A percentile compares a stretch with the other conserved stretches of the same genome.
Evolutionary conservation across 148 eudicot species (phyloP).

Genomic region (Cornus florida): DNA sequence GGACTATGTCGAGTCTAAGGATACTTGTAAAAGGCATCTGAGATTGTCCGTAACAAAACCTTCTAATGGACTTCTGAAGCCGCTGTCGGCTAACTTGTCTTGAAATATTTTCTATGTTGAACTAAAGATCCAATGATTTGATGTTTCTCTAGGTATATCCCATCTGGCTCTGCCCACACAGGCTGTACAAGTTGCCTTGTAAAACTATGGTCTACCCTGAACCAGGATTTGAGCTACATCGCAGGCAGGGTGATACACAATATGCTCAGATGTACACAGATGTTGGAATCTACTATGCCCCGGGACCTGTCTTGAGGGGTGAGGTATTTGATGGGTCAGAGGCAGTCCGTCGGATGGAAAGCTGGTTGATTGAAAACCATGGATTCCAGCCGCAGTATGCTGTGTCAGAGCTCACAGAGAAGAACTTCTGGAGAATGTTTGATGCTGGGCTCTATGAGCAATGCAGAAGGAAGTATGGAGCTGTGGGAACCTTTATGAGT

Average conservation of each 20-base stretch:
- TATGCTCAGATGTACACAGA: constrained; percentile 94
- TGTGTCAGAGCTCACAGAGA: constrained; percentile 74
- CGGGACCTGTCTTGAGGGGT: constrained; percentile 82
- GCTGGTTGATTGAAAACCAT: constrained; percentile 85
- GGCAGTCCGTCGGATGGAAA: constrained; percentile 69
- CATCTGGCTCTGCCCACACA: constrained; percentile 92
- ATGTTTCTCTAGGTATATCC: constrained; percentile 63
- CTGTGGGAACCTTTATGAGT: constrained; percentile 87
- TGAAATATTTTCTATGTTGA: not conserved
- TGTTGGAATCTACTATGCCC: constrained; percentile 85
- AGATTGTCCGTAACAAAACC: constrained; percentile 3
- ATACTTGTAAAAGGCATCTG: not conserved
- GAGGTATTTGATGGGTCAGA: constrained; percentile 81
- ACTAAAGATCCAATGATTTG: not conserved
- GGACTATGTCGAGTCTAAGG: not conserved
- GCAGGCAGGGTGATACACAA: constrained; percentile 72
- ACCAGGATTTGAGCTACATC: constrained; percentile 75
- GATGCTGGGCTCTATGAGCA: constrained; percentile 76
- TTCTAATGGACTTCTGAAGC: not conserved
- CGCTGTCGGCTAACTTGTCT: not conserved
- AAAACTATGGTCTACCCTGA: constrained; percentile 86
- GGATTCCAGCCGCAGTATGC: constrained; percentile 90
- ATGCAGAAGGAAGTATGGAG: constrained; percentile 69
- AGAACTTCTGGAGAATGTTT: constrained; percentile 90
- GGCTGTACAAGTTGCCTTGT: constrained; percentile 61